phyloP scores from a whole-genome alignment of 495 filamentous ascomycete species.

The Penicillium flavigenum region DNA sequence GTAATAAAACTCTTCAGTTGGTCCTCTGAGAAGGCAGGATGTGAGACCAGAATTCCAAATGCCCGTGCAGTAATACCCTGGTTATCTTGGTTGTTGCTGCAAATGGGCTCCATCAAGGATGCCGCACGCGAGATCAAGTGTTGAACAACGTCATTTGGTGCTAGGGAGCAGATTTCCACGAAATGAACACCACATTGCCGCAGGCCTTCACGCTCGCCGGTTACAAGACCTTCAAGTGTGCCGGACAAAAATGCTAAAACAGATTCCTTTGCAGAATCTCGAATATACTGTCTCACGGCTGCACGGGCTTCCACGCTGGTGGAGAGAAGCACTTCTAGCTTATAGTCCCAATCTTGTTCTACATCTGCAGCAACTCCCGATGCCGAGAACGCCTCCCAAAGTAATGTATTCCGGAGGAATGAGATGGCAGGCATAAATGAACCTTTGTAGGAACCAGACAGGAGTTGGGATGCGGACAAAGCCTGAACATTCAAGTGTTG shows the following conservation, averaged over 20 bases:
- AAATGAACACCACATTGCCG: conserved; percentile 60
- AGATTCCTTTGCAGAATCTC: conserved; percentile 28
- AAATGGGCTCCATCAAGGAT: conserved; percentile 57
- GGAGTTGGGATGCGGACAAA: conserved; percentile 24
- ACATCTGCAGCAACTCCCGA: conserved; percentile 52
- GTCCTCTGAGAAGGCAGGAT: conserved; percentile 46
- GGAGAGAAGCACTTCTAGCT: conserved; percentile 66
- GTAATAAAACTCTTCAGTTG: conserved; percentile 40
- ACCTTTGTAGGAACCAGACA: conserved; percentile 35
- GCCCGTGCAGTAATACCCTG: conserved; percentile 63
- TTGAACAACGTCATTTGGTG: conserved; percentile 52
- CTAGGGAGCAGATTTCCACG: conserved; percentile 65
- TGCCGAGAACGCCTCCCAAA: conserved; percentile 65
- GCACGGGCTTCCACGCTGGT: conserved; percentile 61
- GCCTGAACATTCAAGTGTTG: conserved; percentile 22
- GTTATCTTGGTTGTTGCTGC: conserved; percentile 65
- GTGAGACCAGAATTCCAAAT: conserved; percentile 76
- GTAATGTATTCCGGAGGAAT: conserved; percentile 71
- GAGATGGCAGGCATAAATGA: conserved; percentile 60
- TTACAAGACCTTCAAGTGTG: conserved; percentile 59
- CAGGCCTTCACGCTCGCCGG: conserved; percentile 45
- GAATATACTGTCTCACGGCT: conserved; percentile 55
- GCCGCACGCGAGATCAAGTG: conserved; percentile 46
- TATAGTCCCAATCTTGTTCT: conserved; percentile 82
- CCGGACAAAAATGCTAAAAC: conserved; percentile 48